A percentile compares a stretch with the other conserved stretches of the same genome.
phyloP scores from a whole-genome alignment of 1,284 basidiomycete genomes.

The Tilletia indica region DNA sequence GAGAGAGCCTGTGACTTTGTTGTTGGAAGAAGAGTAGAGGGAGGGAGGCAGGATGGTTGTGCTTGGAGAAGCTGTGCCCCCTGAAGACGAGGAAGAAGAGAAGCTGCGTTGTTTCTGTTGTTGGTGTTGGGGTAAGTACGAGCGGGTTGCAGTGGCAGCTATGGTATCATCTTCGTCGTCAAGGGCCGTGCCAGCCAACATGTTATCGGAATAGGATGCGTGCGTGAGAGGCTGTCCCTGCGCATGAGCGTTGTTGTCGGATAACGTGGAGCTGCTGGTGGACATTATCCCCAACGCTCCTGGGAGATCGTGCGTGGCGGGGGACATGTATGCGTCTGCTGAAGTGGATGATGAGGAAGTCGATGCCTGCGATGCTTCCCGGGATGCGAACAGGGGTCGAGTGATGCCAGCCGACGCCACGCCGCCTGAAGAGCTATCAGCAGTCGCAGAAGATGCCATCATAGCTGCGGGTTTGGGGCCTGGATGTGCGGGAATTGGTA shows the following conservation, averaged over 20 bases:
- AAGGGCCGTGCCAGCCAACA: too few relatives aligned
- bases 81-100: constrained; percentile 9
- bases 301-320: neutral
- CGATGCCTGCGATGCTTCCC: neutral
- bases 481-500: too few relatives aligned
- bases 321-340: neutral
- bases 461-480: neutral
- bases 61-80: neutral
- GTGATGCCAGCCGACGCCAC: neutral
- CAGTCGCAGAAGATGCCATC: neutral
- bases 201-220: neutral
- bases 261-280: neutral
- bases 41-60: neutral
- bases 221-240: neutral
- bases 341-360: neutral
- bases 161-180: neutral
- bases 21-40: neutral
- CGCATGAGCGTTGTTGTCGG: neutral
- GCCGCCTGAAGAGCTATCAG: neutral
- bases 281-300: neutral
- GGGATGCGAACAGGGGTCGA: neutral
- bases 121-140: neutral
- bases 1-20: neutral
- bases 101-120: constrained; percentile 4
- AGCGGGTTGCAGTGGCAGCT: neutral